Base-by-base conservation (phyloP, 2,329 filamentous ascomycete species). In the Aspergillus flavus region DNA sequence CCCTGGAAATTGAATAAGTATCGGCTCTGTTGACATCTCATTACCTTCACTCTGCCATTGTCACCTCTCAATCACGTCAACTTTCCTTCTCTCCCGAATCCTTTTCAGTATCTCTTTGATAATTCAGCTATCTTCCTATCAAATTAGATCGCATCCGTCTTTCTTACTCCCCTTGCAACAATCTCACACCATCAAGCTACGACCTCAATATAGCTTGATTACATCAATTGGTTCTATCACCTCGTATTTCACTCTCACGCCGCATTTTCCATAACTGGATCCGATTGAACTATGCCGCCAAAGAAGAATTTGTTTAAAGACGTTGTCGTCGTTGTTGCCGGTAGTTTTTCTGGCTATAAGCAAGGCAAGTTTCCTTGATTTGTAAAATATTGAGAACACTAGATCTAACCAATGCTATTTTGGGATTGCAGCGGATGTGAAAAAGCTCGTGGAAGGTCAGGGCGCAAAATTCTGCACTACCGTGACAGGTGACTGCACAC, bases 281-380 rank as follows among this genome's bases (percentile, higher is more conserved):
- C 19, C 10, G 11, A 12, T 23, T 19, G n/a, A 23, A 30, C 3
- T 14, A 55, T 55, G 52, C 52, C 52, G 12, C 6, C 52, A 3
- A 55, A 39, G 32, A 55, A 55, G 32, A 55, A 55, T 55, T 6
- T 66, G 16, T 75, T 79, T 52, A 75, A 75, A 54, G 66, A 71
- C 0, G 58, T 71, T 9, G 66, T 78, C 6, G 79, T 92, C 52
- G 85, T 83, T 26, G 73, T 90, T 30, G 88, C 86, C 61, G 89
- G 89, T 64, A 84, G 84, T 6, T 88, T 91, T 67, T 77, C 83
- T 1, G 79, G 80, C 6, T 75, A 80, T 30, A 85, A 82, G 3
- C 87, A 91, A 67, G 72, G 79, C 80, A 68, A 66, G 70, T 60
- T 36, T 30, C 36, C 59, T 43, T 45, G 34, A 41, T 57, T 30